Evolutionary conservation across 805 yeast genomes (phyloP).

Genomic region (Myxozyma nipponensis): DNA sequence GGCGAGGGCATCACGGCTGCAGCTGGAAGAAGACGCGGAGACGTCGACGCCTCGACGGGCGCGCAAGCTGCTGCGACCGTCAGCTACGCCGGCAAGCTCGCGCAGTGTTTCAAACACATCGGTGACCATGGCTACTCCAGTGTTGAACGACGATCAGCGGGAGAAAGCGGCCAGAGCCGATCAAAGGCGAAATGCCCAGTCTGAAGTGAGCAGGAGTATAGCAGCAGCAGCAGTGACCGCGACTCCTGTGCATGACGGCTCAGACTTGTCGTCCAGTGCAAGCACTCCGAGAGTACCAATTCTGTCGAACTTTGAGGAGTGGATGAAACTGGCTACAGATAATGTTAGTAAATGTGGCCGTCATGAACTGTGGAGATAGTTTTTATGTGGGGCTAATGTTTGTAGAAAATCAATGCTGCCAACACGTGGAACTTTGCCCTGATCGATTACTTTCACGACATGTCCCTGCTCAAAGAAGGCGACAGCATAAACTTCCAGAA

Average conservation of each 20-base stretch:
- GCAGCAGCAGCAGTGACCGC: conserved; percentile 11
- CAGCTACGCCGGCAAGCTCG: not conserved
- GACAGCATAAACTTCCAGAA: conserved; percentile 82
- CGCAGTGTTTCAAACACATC: not conserved
- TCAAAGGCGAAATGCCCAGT: conserved; percentile 12
- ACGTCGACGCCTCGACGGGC: not conserved
- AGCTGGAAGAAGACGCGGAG: not conserved
- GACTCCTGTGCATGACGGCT: not conserved
- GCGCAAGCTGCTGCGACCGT: not conserved
- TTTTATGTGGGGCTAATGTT: too few species aligned
- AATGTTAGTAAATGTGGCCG: conserved; percentile 42
- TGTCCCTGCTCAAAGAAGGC: conserved; percentile 68
- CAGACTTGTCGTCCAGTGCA: not conserved
- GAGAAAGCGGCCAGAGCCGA: conserved; percentile 12
- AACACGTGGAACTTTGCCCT: conserved; percentile 90
- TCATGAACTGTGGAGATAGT: too few species aligned
- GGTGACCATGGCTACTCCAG: not conserved
- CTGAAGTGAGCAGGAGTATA: conserved; percentile 14
- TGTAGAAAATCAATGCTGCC: conserved; percentile 64
- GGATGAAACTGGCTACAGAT: conserved; percentile 80
- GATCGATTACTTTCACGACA: conserved; percentile 86
- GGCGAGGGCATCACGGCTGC: not conserved
- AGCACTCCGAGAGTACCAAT: conserved; percentile 26
- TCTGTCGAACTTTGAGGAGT: conserved; percentile 57
- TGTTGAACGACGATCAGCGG: conserved; percentile 18